Conservation (phyloP, 345 rosid species). For the Xanthoceras sorbifolium region DNA sequence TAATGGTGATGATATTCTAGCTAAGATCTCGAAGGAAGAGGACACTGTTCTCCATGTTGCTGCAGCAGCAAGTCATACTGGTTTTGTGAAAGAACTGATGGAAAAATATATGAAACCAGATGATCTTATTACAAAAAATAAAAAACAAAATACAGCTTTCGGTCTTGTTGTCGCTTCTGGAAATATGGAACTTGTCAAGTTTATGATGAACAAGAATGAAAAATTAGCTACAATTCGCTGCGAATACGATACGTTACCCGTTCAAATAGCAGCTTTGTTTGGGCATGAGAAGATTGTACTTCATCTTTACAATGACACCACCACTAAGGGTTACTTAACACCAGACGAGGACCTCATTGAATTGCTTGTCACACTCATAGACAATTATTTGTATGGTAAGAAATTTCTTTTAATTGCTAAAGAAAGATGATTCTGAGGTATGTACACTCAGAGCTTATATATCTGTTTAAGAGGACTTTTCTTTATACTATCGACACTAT, state of each 20-base stretch:
- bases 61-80: background rate
- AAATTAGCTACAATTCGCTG: background rate
- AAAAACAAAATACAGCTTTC: constrained; percentile 4
- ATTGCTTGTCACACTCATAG: background rate
- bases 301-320: background rate
- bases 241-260: background rate
- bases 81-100: constrained; percentile 13
- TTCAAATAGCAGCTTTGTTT: constrained; percentile 15
- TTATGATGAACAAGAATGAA: background rate
- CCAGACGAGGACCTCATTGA: background rate
- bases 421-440: too few relatives aligned
- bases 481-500: too few relatives aligned
- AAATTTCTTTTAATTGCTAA: too few relatives aligned
- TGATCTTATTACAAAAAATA: background rate
- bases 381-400: constrained; percentile 11
- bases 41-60: constrained; percentile 28
- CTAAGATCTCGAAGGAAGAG: background rate
- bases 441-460: too few relatives aligned
- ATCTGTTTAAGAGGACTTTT: too few relatives aligned
- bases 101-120: background rate
- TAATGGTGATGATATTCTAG: background rate
- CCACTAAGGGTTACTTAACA: background rate
- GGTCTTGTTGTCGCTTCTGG: constrained; percentile 8
- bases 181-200: constrained; percentile 10
- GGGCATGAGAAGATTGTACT: constrained; percentile 15